These are phyloP conservation scores for Chloropicon primus DNA, from an alignment of 139 green algal genomes.

Conservation along the genomic window DNA sequence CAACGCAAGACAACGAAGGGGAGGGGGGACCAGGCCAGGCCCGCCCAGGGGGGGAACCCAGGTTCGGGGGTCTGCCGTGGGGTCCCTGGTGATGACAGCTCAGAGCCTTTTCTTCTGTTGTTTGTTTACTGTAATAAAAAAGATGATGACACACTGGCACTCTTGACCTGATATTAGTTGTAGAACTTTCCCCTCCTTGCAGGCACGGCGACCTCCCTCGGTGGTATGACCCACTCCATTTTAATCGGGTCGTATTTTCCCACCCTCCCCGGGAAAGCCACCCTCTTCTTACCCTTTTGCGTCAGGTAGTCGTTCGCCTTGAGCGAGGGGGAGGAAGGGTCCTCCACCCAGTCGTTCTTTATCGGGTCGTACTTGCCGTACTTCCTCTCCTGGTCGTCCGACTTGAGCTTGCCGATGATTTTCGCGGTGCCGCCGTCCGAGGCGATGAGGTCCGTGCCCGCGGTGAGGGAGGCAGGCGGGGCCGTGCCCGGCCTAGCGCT, in stretches of 20 bases:
- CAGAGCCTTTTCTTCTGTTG: too few relatives aligned
- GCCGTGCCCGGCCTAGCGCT: background rate
- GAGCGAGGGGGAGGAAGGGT: background rate
- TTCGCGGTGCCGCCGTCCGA: background rate
- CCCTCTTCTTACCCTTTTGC: background rate
- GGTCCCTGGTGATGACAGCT: too few relatives aligned
- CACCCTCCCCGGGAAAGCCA: background rate
- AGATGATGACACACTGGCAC: too few relatives aligned
- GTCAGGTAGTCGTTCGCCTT: background rate
- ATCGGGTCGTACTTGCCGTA: background rate
- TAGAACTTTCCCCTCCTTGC: background rate
- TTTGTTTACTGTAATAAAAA: too few relatives aligned
- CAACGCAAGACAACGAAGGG: too few relatives aligned
- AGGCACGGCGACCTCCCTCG: background rate
- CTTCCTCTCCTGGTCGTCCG: background rate
- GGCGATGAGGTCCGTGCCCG: background rate
- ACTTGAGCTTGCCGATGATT: background rate
- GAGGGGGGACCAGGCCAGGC: too few relatives aligned
- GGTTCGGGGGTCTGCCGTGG: too few relatives aligned
- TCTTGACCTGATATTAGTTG: background rate
- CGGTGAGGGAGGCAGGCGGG: background rate
- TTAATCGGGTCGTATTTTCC: background rate
- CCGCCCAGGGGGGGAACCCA: too few relatives aligned
- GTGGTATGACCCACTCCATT: background rate
- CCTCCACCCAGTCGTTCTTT: background rate